phyloP scores from a whole-genome alignment of 176 grass and related monocot genomes.

The Carex scoparia region DNA sequence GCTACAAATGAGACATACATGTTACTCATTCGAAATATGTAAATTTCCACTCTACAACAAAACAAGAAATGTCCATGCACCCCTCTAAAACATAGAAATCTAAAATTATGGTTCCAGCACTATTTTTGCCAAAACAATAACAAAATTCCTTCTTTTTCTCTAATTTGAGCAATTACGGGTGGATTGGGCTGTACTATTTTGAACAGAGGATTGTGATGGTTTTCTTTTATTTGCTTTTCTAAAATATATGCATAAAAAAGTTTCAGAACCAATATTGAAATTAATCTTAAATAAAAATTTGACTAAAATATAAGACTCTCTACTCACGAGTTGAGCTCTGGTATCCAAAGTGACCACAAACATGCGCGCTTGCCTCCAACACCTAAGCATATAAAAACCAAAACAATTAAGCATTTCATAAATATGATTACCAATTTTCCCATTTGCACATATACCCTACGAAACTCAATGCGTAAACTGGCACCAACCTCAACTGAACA shows the following conservation, averaged over 20 bases:
- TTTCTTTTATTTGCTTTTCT: neutral
- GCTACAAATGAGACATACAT: conserved; percentile 35
- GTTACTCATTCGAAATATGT: neutral
- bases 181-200: neutral
- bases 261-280: neutral
- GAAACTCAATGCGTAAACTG: neutral
- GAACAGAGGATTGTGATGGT: neutral
- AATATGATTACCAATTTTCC: neutral
- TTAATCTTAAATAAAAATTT: neutral
- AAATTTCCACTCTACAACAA: no score
- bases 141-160: neutral
- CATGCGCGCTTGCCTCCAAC: conserved; percentile 49
- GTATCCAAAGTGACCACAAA: conserved; percentile 55
- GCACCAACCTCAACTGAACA: neutral
- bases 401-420: neutral
- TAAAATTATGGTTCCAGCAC: neutral
- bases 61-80: neutral
- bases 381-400: conserved; percentile 37
- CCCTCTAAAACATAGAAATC: neutral
- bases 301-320: neutral
- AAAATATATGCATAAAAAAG: neutral
- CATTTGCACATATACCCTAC: neutral
- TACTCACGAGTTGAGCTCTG: conserved; percentile 57
- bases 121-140: neutral
- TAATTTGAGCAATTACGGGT: neutral